Conservation (phyloP, 2,329 filamentous ascomycete genomes). For the Capronia coronata region DNA sequence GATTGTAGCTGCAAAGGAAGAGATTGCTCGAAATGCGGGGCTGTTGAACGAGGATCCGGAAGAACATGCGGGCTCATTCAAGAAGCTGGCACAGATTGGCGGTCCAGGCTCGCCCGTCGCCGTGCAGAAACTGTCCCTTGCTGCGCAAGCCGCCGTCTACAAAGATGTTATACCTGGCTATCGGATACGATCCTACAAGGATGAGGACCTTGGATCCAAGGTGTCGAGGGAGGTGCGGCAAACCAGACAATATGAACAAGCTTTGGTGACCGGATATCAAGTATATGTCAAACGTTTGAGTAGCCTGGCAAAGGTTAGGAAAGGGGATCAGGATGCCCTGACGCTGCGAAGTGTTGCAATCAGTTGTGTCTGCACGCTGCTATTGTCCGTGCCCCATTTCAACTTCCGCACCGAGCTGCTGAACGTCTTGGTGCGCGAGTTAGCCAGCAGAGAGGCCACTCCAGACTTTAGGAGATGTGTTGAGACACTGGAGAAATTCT, state of each 20-base stretch:
- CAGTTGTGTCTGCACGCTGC: constrained; percentile 73
- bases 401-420: constrained; percentile 87
- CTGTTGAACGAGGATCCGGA: constrained; percentile 88
- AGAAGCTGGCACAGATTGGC: constrained; percentile 64
- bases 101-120: constrained; percentile 57
- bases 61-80: constrained; percentile 75
- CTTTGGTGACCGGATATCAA: constrained; percentile 78
- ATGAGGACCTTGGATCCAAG: constrained; percentile 69
- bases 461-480: constrained; percentile 71
- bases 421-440: constrained; percentile 76
- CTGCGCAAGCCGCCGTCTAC: constrained; percentile 82
- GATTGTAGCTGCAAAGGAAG: constrained; percentile 81
- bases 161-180: constrained; percentile 97
- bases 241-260: constrained; percentile 77
- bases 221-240: constrained; percentile 86
- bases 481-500: constrained; percentile 71
- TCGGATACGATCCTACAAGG: constrained; percentile 73
- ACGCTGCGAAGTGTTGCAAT: constrained; percentile 68
- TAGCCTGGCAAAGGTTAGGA: constrained; percentile 55
- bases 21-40: constrained; percentile 74
- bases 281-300: constrained; percentile 71
- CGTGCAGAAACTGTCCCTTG: constrained; percentile 78
- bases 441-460: constrained; percentile 67
- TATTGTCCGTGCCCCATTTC: constrained; percentile 85
- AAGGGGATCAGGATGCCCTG: constrained; percentile 32